Conservation (phyloP, 495 filamentous ascomycete genomes). For the Aspergillus bridgeri region DNA sequence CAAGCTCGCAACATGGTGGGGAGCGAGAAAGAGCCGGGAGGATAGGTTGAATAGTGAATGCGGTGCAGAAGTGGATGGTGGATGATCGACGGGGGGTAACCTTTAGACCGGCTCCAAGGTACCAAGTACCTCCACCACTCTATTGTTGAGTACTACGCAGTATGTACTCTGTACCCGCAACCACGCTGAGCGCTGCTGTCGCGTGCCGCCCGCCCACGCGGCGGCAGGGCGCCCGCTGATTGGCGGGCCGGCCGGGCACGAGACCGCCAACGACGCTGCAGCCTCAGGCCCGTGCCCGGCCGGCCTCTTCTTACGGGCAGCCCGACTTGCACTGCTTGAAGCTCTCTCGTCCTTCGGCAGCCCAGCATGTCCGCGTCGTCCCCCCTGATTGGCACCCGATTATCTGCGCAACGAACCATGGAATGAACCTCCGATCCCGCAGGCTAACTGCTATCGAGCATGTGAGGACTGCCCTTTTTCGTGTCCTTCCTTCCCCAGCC, state of each 20-base stretch:
- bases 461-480: neutral
- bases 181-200: too few species aligned
- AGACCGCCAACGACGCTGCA: slow-evolving; percentile 19
- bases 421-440: neutral
- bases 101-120: too few species aligned
- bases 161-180: too few species aligned
- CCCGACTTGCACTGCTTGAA: neutral
- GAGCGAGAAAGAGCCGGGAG: slow-evolving; percentile 8
- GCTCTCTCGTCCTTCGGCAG: neutral
- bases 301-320: slow-evolving; percentile 16
- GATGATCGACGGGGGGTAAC: slow-evolving; percentile 19
- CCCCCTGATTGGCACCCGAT: neutral
- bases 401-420: neutral
- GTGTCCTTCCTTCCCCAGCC: too few species aligned
- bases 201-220: slow-evolving; percentile 46
- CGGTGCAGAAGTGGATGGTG: neutral
- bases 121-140: slow-evolving; percentile 2
- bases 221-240: slow-evolving; percentile 23
- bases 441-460: neutral
- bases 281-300: slow-evolving; percentile 20
- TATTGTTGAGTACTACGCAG: too few species aligned
- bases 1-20: slow-evolving; percentile 4
- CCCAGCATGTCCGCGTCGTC: neutral
- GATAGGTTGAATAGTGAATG: neutral
- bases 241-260: slow-evolving; percentile 25